Base-by-base conservation (phyloP, 441 rosid genomes). In the Cnidoscolus chayamansa region DNA sequence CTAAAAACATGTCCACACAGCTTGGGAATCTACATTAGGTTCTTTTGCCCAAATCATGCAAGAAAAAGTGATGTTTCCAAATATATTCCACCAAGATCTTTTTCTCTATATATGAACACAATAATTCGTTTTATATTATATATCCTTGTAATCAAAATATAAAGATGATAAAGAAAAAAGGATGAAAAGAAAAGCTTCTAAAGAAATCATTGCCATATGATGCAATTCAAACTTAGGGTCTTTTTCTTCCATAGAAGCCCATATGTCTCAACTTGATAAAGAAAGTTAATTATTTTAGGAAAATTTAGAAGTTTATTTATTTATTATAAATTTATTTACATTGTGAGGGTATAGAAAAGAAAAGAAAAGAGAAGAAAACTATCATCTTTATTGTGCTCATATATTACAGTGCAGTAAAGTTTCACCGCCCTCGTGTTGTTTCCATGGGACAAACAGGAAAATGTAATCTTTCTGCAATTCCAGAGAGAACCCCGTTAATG, bases 11-110 rank as follows among this genome's bases (percentile, higher is more conserved):
- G 70, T 66, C 76, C 74, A 73, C 62, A 68, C 59, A 67, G 25
- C 45, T 80, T 74, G 82, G 84, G 83, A 84, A 82, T 84, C 84
- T 20, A 62, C 40, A 56, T 78, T 68, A 40, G 72, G 76, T 78
- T 74, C 66, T 65, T 81, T 81, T 81, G 71, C 72, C 74, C 73
- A 73, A 81, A 67, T 79, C 63, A 82, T 77, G 74, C 71, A 35
- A 59, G 76, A 48, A 70, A 77, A 81, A 81, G 82, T 56, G 71
- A 75, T 81, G 72, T 54, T 77, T 76, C 60, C 61, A 70, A 74
- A 80, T 74, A 74, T 76, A 77, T 81, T 74, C 79, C 63, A 75
- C 72, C 66, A 59, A 75, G 68, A 40, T 40, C 7, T 40, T 61
- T 70, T 35, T 51, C 71, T 51, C 61, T 54, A 4, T n/a, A 12